These are phyloP conservation scores for Colletotrichum plurivorum DNA, from an alignment of 2,329 filamentous ascomycete species.

Conservation along the genomic window DNA sequence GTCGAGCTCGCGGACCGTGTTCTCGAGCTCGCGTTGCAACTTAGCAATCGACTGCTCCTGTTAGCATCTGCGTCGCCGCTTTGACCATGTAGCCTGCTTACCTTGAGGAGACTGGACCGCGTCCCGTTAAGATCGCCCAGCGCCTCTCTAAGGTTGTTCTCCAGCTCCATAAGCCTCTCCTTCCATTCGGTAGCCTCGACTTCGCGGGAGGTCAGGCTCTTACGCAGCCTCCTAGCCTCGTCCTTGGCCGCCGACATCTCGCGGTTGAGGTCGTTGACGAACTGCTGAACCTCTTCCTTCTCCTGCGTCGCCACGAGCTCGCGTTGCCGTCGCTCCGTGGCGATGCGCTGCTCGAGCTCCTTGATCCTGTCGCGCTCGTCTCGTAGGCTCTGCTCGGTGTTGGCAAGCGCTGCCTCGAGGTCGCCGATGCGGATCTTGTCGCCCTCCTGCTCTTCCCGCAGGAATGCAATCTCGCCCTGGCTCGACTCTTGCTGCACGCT, in stretches of 20 bases:
- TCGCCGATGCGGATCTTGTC: constrained; percentile 99
- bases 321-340: constrained; percentile 85
- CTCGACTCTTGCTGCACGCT: constrained; percentile 93
- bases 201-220: constrained; percentile 86
- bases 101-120: constrained; percentile 85
- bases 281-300: constrained; percentile 94
- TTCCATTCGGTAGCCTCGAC: constrained; percentile 93
- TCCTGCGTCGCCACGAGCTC: constrained; percentile 90
- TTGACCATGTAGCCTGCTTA: constrained; percentile 51
- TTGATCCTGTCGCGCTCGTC: constrained; percentile 85
- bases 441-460: constrained; percentile 95
- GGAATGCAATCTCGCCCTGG: constrained; percentile 93
- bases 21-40: constrained; percentile 89
- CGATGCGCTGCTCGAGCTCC: constrained; percentile 82
- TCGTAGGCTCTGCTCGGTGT: constrained; percentile 82
- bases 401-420: constrained; percentile 85
- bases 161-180: constrained; percentile 89
- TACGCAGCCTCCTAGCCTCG: constrained; percentile 84
- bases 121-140: constrained; percentile 91
- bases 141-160: constrained; percentile 88
- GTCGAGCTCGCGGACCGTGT: constrained; percentile 86
- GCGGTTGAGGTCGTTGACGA: constrained; percentile 92
- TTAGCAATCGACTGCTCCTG: constrained; percentile 80
- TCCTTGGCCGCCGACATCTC: constrained; percentile 88
- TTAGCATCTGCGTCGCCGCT: constrained; percentile 15